Percentiles rank a stretch among this genome's conserved stretches.
Evolutionary conservation across 768 basidiomycete species (phyloP).

Genomic region (Boletus fagicola): DNA sequence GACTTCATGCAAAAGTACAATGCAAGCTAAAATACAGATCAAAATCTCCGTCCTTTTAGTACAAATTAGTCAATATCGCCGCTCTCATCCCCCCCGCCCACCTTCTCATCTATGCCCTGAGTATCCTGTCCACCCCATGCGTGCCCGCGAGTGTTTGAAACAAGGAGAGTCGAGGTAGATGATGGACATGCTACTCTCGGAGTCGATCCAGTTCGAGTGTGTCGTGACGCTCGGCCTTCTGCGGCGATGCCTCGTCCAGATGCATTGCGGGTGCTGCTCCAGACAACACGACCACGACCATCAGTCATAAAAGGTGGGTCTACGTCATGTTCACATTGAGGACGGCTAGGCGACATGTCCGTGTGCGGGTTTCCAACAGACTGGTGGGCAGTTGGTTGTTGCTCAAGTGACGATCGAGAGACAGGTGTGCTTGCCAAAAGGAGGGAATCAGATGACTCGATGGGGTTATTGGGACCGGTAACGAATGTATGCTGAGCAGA

Average conservation of each 20-base stretch:
- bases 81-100: conserved; percentile 12
- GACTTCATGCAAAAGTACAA: conserved; percentile 3
- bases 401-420: conserved; percentile 2
- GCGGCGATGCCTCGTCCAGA: conserved; percentile 15
- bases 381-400: background rate
- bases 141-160: conserved; percentile 17
- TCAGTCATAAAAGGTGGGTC: conserved; percentile 62
- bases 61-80: conserved; percentile 12
- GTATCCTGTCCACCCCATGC: conserved; percentile 22
- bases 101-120: conserved; percentile 19
- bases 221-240: conserved; percentile 25
- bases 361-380: background rate
- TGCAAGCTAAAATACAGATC: conserved; percentile 15
- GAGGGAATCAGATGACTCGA: background rate
- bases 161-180: conserved; percentile 4
- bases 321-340: conserved; percentile 32
- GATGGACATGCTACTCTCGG: conserved; percentile 20
- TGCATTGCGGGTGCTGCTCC: conserved; percentile 32
- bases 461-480: background rate
- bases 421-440: background rate
- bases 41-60: background rate
- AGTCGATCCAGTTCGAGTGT: conserved; percentile 22
- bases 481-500: background rate
- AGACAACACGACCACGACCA: conserved; percentile 60
- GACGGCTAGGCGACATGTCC: conserved; percentile 9